A percentile compares a stretch with the other conserved stretches of the same genome.
Evolutionary conservation across 2,329 filamentous ascomycete genomes (phyloP).

Genomic region (Epichloe hybrida): DNA sequence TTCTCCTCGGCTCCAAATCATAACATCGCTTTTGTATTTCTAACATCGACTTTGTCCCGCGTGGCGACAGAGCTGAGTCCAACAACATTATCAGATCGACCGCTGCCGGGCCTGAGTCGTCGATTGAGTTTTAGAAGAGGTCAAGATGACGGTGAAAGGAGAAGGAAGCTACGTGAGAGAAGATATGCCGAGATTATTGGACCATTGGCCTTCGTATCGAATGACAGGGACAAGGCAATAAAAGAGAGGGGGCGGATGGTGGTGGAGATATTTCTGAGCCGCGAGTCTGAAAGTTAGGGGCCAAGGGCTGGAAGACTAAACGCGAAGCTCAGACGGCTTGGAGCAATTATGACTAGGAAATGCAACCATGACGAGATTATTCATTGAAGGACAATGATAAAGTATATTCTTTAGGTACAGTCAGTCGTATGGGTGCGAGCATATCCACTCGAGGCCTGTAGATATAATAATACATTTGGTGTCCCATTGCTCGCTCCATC

Average conservation of each 20-base stretch:
- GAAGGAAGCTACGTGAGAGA: constrained; percentile 44
- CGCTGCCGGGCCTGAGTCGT: constrained; percentile 22
- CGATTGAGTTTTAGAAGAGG: constrained; percentile 32
- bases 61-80: constrained; percentile 35
- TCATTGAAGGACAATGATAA: background rate
- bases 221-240: constrained; percentile 40
- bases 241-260: constrained; percentile 54
- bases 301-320: constrained; percentile 1
- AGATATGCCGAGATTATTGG: constrained; percentile 54
- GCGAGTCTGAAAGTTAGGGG: constrained; percentile 20
- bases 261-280: constrained; percentile 51
- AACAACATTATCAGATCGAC: constrained; percentile 18
- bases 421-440: background rate
- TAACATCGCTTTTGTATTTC: constrained; percentile 79
- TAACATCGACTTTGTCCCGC: constrained; percentile 59
- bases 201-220: constrained; percentile 43
- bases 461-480: background rate
- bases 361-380: background rate
- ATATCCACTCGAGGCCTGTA: background rate
- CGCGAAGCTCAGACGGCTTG: background rate
- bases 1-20: constrained; percentile 60
- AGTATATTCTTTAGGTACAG: background rate
- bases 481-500: too few species aligned
- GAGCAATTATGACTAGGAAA: background rate
- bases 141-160: constrained; percentile 20